These are phyloP conservation scores for Cladophialophora carrionii DNA, from an alignment of 2,329 filamentous ascomycete species.

Conservation along the genomic window DNA sequence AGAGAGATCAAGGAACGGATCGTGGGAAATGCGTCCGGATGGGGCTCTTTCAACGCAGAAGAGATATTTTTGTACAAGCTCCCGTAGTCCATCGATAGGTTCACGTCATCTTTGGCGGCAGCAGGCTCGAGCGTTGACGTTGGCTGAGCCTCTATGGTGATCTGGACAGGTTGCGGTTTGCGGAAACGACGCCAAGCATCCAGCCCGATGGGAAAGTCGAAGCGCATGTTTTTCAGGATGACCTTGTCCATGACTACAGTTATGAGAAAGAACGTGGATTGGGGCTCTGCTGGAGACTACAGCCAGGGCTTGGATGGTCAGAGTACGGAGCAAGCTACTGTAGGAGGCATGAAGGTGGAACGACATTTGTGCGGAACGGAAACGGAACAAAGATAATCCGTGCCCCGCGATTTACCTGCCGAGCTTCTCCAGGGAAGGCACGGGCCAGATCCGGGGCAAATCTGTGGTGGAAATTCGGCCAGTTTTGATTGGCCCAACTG, in stretches of 20 bases:
- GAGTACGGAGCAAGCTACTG: background rate
- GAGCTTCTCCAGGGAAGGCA: background rate
- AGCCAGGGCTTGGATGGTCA: background rate
- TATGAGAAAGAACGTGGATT: background rate
- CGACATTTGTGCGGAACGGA: conserved; percentile 1
- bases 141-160: conserved; percentile 50
- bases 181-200: conserved; percentile 53
- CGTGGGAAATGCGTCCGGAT: conserved; percentile 27
- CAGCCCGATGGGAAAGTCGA: conserved; percentile 49
- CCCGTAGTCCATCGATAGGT: conserved; percentile 53
- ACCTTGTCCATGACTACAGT: conserved; percentile 34
- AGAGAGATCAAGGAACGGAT: conserved; percentile 31
- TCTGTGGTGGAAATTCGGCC: conserved; percentile 8
- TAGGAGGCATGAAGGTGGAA: background rate
- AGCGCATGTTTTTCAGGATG: conserved; percentile 48
- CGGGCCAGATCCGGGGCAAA: conserved; percentile 17
- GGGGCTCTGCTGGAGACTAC: background rate
- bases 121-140: conserved; percentile 47
- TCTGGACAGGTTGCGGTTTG: conserved; percentile 52
- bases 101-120: conserved; percentile 50
- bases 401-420: conserved; percentile 4
- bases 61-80: conserved; percentile 51
- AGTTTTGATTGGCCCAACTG: conserved; percentile 7
- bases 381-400: conserved; percentile 18
- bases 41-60: conserved; percentile 19